Conservation (phyloP, 495 filamentous ascomycete genomes). For the Tuber umbilicatum region DNA sequence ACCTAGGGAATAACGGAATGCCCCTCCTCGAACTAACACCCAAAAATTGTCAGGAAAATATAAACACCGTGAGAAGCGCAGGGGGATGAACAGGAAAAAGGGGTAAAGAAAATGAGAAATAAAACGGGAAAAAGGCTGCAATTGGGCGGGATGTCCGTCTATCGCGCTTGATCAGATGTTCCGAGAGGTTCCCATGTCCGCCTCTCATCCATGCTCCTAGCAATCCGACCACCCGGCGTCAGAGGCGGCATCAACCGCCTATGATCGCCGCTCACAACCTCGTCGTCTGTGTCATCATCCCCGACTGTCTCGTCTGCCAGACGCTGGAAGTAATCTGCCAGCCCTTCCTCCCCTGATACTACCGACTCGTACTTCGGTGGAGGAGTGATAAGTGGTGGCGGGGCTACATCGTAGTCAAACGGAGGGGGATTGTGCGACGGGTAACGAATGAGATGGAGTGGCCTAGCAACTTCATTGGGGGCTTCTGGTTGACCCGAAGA, state of each 20-base stretch:
- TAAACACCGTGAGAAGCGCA: not conserved
- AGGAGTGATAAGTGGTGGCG: conserved; percentile 50
- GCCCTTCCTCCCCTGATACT: conserved; percentile 67
- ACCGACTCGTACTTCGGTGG: conserved; percentile 83
- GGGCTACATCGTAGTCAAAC: conserved; percentile 82
- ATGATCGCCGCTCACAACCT: conserved; percentile 43
- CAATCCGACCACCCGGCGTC: conserved; percentile 61
- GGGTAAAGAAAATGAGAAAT: not conserved
- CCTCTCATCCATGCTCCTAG: conserved; percentile 59
- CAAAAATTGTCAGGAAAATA: not conserved
- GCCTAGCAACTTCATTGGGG: conserved; percentile 47
- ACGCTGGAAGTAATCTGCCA: conserved; percentile 86
- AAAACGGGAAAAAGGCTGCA: not conserved
- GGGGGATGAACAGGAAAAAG: not conserved
- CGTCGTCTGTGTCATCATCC: conserved; percentile 50
- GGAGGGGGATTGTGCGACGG: conserved; percentile 87
- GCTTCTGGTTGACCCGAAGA: conserved; percentile 16
- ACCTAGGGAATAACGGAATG: not conserved
- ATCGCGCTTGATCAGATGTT: not conserved
- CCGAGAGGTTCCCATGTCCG: conserved; percentile 46
- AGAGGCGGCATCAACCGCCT: conserved; percentile 61
- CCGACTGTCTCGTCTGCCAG: conserved; percentile 53
- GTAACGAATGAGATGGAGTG: conserved; percentile 81
- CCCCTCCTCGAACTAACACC: not conserved
- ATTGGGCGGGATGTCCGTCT: not conserved